A percentile compares a stretch with the other conserved stretches of the same genome.
Conservation (phyloP, 2,329 filamentous ascomycete genomes). For the Alternaria triticimaculans region DNA sequence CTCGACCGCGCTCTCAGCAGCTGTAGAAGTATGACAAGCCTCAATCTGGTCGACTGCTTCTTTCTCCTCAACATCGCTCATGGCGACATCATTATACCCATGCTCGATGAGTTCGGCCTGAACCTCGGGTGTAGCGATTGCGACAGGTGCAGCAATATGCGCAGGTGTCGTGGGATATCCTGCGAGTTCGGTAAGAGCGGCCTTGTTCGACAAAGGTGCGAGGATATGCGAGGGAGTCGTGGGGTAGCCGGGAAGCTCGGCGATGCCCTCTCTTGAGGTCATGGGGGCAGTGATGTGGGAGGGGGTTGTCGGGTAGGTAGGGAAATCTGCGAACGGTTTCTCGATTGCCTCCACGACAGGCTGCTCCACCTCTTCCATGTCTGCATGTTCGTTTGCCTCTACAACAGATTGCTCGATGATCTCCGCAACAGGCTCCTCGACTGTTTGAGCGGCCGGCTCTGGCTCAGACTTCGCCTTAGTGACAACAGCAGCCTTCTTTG, state of each 20-base stretch:
- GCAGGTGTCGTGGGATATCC: constrained; percentile 35
- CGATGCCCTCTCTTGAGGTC: constrained; percentile 23
- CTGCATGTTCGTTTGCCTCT: not conserved
- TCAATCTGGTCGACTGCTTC: not conserved
- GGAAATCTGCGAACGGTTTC: constrained; percentile 30
- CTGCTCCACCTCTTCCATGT: not conserved
- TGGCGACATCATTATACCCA: constrained; percentile 2
- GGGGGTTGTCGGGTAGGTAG: constrained; percentile 18
- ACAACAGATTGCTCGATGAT: not conserved
- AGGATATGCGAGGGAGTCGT: constrained; percentile 32
- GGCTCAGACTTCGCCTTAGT: constrained; percentile 17
- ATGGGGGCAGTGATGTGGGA: constrained; percentile 23
- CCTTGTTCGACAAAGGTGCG: constrained; percentile 22
- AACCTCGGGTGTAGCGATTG: not conserved
- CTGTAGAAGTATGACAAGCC: not conserved
- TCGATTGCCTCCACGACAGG: constrained; percentile 9
- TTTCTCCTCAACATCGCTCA: constrained; percentile 3
- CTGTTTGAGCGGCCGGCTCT: constrained; percentile 7
- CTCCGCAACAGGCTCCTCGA: constrained; percentile 12
- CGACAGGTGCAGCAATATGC: constrained; percentile 23
- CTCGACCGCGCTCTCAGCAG: not conserved
- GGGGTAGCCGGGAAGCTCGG: constrained; percentile 28
- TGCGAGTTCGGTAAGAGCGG: constrained; percentile 25
- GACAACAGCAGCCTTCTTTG: constrained; percentile 24
- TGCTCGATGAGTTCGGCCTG: not conserved